These are phyloP conservation scores for Geoglossum cookeanum DNA, from an alignment of 2,329 filamentous ascomycete genomes.

Conservation along the genomic window DNA sequence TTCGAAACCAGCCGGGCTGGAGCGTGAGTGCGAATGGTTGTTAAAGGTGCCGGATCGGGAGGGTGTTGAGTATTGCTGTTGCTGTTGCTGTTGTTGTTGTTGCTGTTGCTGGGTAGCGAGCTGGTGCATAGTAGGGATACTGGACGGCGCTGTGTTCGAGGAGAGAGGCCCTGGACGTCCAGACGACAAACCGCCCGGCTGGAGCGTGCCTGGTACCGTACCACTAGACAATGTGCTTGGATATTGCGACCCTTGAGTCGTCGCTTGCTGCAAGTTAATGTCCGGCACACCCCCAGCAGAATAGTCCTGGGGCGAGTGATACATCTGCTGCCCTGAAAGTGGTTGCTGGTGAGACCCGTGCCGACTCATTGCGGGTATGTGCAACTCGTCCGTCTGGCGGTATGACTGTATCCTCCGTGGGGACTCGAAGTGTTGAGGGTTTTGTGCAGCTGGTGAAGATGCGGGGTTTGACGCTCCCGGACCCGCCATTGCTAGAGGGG, in stretches of 20 bases:
- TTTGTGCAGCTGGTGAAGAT: constrained; percentile 12
- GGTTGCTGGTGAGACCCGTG: constrained; percentile 20
- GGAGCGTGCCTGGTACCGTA: constrained; percentile 39
- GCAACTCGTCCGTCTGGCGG: constrained; percentile 36
- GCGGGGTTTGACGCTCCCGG: constrained; percentile 9
- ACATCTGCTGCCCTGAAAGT: constrained; percentile 23
- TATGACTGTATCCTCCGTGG: constrained; percentile 28
- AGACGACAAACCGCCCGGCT: constrained; percentile 27
- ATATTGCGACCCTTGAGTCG: constrained; percentile 28
- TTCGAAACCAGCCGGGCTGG: constrained; percentile 51
- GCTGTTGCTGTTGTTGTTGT: constrained; percentile 22
- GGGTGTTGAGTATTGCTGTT: constrained; percentile 41
- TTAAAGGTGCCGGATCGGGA: constrained; percentile 46
- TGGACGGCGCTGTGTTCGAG: constrained; percentile 36
- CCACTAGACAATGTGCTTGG: constrained; percentile 19
- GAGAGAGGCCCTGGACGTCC: constrained; percentile 33
- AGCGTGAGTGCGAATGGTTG: constrained; percentile 52
- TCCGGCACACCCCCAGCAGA: constrained; percentile 18
- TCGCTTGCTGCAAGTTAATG: constrained; percentile 32
- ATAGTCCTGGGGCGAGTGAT: constrained; percentile 31
- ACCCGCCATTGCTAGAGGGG: constrained; percentile 14
- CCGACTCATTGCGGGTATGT: constrained; percentile 27
- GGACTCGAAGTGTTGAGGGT: constrained; percentile 29
- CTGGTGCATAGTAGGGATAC: constrained; percentile 36
- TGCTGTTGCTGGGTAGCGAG: constrained; percentile 25